Base-by-base conservation (phyloP, 768 basidiomycete genomes). In the Saitozyma sp. region DNA sequence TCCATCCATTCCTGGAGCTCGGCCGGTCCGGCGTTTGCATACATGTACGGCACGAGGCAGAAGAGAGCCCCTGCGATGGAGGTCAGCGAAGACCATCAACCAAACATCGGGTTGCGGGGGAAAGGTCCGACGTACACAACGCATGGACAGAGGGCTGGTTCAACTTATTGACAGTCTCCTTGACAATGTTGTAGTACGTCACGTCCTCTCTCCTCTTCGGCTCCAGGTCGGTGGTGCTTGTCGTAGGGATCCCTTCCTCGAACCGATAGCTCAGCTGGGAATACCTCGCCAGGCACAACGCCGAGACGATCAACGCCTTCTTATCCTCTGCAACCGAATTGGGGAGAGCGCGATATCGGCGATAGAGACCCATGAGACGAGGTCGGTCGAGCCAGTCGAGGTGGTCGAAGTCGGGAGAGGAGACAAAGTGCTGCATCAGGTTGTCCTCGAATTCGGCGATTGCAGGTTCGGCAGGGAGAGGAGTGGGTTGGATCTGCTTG, bases 291-390 rank as follows among this genome's bases (percentile, higher is more conserved):
- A 62, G 45, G 38, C 65, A 66, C 9, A 66, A 45, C 10, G 56
- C 40, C 3, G 65, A 60, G 49, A 56, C 58, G 29, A 66, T 40
- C 4, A 66, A 50, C 8, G 60, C 65, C 14, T 14, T 62, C 29
- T 66, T 60, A 46, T 66, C 65, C 11, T 62, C 61, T 6, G 56
- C 55, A 19, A 66, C 45, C n/a, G 61, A 38, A 16, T 20, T 50
- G 41, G 65, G 65, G 8, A 62, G 39, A 6, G 56, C 57, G 20
- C 56, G 43, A 53, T 62, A 66, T 13, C 65, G 59, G 3, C 17
- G 16, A 48, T 66, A 57, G 1, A 66, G 50, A 29, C 55, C 52
- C 8, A 54, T 43, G 8, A 66, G 56, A 14, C 61, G 56, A 6
- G 61, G 37, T 57, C 29, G n/a, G 14, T 56, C 48, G 42, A 66